Percentiles rank a stretch among this genome's conserved stretches.
These are phyloP conservation scores for Kwoniella newhampshirensis DNA, from an alignment of 768 basidiomycete genomes.

Conservation along the genomic window DNA sequence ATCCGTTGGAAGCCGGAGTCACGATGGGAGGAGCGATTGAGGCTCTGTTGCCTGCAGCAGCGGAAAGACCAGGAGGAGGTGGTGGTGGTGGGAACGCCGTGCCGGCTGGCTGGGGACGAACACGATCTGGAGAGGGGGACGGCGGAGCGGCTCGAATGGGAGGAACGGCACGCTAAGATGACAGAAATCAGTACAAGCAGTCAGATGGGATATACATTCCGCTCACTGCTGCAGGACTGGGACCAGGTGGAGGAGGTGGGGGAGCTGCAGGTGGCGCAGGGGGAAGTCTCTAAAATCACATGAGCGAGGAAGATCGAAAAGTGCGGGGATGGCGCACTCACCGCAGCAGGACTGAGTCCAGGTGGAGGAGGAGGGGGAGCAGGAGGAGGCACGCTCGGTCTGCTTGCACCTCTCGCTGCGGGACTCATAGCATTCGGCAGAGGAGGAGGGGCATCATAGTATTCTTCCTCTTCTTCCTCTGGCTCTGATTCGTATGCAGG, in stretches of 20 bases:
- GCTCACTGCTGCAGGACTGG: constrained; percentile 13
- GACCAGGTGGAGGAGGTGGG: constrained; percentile 28
- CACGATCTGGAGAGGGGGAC: constrained; percentile 27
- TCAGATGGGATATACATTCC: background rate
- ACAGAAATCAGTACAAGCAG: background rate
- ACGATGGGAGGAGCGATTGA: constrained; percentile 32
- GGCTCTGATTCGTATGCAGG: constrained; percentile 3
- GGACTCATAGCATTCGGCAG: constrained; percentile 42
- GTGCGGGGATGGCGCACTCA: constrained; percentile 8
- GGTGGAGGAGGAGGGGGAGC: constrained; percentile 24
- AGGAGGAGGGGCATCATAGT: constrained; percentile 38
- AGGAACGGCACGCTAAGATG: constrained; percentile 20
- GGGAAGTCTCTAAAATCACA: constrained; percentile 6
- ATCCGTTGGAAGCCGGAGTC: constrained; percentile 12
- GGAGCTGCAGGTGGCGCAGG: constrained; percentile 12
- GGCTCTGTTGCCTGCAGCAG: constrained; percentile 15
- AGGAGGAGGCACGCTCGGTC: constrained; percentile 4
- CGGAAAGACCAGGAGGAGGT: constrained; percentile 30
- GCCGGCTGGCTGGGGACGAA: constrained; percentile 32
- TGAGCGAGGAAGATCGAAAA: background rate
- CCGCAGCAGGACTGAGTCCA: constrained; percentile 20
- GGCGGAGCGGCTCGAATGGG: constrained; percentile 15
- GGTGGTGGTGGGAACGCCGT: constrained; percentile 45
- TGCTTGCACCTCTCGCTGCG: constrained; percentile 35
- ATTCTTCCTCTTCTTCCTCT: constrained; percentile 30